These are phyloP conservation scores for Bipolaris cookei DNA, from an alignment of 2,329 filamentous ascomycete genomes.

Conservation along the genomic window DNA sequence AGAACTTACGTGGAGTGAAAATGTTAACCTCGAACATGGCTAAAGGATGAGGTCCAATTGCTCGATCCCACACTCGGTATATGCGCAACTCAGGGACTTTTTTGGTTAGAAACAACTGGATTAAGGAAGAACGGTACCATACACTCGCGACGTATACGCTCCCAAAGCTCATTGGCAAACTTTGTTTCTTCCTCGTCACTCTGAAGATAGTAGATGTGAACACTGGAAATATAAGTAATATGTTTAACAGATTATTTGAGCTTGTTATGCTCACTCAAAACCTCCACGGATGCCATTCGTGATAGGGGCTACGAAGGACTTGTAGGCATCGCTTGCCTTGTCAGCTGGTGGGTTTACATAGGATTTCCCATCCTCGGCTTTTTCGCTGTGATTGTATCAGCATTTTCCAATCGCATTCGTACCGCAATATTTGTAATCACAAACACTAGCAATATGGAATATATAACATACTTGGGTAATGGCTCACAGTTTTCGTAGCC, in stretches of 20 bases:
- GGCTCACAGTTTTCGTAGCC: constrained; percentile 65
- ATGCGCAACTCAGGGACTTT: constrained; percentile 83
- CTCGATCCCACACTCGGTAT: constrained; percentile 77
- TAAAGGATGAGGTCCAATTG: constrained; percentile 80
- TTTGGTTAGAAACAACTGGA: constrained; percentile 8
- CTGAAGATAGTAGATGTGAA: constrained; percentile 83
- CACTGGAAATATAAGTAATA: constrained; percentile 27
- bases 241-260: background rate
- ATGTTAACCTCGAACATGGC: constrained; percentile 95
- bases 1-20: constrained; percentile 66
- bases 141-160: constrained; percentile 82
- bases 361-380: constrained; percentile 76
- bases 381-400: constrained; percentile 55
- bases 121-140: constrained; percentile 33
- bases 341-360: constrained; percentile 69
- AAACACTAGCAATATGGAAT: too few species aligned
- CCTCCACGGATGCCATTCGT: constrained; percentile 70
- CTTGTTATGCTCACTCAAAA: constrained; percentile 65
- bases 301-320: constrained; percentile 71
- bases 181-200: constrained; percentile 65
- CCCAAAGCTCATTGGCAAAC: constrained; percentile 75
- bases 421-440: background rate
- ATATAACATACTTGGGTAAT: constrained; percentile 53
- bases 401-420: background rate
- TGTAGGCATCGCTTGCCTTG: constrained; percentile 71